Base-by-base conservation (phyloP, 345 rosid genomes). In the Citrus mangshanensis region DNA sequence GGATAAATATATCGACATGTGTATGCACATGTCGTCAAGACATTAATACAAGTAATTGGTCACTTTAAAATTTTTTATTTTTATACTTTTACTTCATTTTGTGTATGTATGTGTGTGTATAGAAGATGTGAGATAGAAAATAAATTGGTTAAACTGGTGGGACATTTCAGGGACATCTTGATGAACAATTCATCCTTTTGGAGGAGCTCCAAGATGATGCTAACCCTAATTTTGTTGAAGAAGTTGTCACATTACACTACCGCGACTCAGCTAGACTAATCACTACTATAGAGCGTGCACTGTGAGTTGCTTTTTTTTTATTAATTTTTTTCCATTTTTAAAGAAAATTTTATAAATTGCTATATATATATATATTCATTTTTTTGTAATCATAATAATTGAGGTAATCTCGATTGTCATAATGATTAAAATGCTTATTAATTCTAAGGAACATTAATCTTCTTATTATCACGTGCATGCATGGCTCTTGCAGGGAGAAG, bases 181-280 rank as follows among this genome's bases (percentile, higher is more conserved):
- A 92, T 82, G 95, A 90, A 68, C 95, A 92, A 65, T 89, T 92
- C 80, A 77, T 86, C 74, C 90, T 89, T 76, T 82, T 92, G 78
- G 95, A 92, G 77, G 95, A 90, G 54, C 88, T 92, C 38, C 92
- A 88, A 60, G 95, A 92, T 79, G 95, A 88, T 73, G 85, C 91
- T 3, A 92, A 92, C 83, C 95, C 95, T 0, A 90, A 89, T 62
- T 92, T 92, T 74, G 95, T 90, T 35, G 95, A 90, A 77, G 95
- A 92, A 83, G 85, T 92, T 58, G 95, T 85, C 49, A 87, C 91
- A 74, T 82, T 89, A 62, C 88, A 92, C 73, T 90, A 90, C 78
- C 83, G 91, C 4, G 93, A 92, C 78, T 92, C 95, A 30, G 81
- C 89, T 32, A 77, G 92, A 65, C 76, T 92, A 54, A 38, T 92